Percentiles rank a stretch among this genome's conserved stretches.
phyloP scores from a whole-genome alignment of 129 eudicot genomes.

The Tanacetum coccineum region DNA sequence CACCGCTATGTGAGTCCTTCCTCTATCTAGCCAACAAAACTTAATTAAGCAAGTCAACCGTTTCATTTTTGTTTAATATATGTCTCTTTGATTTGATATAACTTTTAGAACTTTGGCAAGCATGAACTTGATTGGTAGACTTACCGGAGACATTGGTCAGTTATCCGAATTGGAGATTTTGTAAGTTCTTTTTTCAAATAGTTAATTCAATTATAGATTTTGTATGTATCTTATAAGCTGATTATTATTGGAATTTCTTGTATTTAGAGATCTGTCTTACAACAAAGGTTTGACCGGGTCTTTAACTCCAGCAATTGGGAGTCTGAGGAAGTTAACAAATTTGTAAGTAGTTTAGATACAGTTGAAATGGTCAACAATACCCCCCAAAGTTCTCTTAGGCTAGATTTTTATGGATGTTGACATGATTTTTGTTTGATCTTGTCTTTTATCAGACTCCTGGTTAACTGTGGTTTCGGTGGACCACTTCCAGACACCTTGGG shows the following conservation, averaged over 20 bases:
- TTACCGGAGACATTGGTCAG: slow-evolving; percentile 50
- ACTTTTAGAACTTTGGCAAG: slow-evolving; percentile 55
- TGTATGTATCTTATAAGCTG: background rate
- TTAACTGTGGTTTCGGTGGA: slow-evolving; percentile 73
- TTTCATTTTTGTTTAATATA: background rate
- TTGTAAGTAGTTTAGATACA: slow-evolving; percentile 48
- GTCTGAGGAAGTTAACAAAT: slow-evolving; percentile 42
- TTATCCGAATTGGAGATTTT: slow-evolving; percentile 57
- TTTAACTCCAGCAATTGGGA: slow-evolving; percentile 69
- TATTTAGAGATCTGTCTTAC: slow-evolving; percentile 78
- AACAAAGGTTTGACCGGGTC: slow-evolving; percentile 67
- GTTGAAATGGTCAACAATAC: background rate
- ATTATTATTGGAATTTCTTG: slow-evolving; percentile 5
- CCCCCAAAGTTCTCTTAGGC: background rate
- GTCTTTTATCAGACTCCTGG: slow-evolving; percentile 52
- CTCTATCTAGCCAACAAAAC: background rate
- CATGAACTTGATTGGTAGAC: slow-evolving; percentile 48
- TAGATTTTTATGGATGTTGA: background rate
- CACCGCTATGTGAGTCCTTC: slow-evolving; percentile 42
- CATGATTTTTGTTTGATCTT: slow-evolving; percentile 15
- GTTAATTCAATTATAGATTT: background rate
- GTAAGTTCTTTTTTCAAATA: slow-evolving; percentile 39
- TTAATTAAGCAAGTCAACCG: background rate
- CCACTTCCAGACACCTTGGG: slow-evolving; percentile 71
- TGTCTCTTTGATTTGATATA: background rate